Evolutionary conservation across 1,284 basidiomycete species (phyloP).

Genomic region (Cryptococcus sp.): DNA sequence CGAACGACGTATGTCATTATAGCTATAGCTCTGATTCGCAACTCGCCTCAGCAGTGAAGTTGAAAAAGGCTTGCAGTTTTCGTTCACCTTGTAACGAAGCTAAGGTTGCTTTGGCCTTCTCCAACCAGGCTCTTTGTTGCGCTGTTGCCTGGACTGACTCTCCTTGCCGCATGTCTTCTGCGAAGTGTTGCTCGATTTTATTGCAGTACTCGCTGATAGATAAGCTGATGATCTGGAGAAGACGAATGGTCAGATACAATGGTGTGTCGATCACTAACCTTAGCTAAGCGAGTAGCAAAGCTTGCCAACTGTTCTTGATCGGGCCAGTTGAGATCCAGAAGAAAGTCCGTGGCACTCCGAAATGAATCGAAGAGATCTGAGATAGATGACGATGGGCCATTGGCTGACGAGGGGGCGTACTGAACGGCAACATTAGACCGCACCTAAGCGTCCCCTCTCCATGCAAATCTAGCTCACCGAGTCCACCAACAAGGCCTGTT

Average conservation of each 20-base stretch:
- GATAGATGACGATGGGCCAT: constrained; percentile 92
- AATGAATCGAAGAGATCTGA: constrained; percentile 94
- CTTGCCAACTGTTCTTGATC: constrained; percentile 84
- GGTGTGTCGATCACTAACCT: constrained; percentile 59
- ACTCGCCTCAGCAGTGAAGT: constrained; percentile 73
- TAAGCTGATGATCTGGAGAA: constrained; percentile 77
- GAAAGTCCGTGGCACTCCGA: constrained; percentile 83
- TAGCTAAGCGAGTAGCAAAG: constrained; percentile 84
- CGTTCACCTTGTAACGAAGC: constrained; percentile 75
- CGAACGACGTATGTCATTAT: not conserved
- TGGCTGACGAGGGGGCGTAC: constrained; percentile 81
- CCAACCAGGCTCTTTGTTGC: constrained; percentile 86
- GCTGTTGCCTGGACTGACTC: constrained; percentile 56
- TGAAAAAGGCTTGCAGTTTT: constrained; percentile 68
- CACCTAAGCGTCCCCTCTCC: not conserved
- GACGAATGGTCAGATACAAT: not conserved
- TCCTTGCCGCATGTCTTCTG: constrained; percentile 72
- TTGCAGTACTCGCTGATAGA: constrained; percentile 90
- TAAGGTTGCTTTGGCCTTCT: constrained; percentile 79
- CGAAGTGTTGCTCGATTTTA: constrained; percentile 83
- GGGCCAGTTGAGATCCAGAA: constrained; percentile 88
- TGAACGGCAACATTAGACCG: constrained; percentile 40
- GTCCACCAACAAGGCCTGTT: constrained; percentile 85
- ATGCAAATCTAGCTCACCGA: constrained; percentile 60
- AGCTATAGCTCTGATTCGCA: not conserved